Evolutionary conservation across 2,329 filamentous ascomycete species (phyloP), one percentile per base, ranked within the genome.

Genomic region (Leptographium radiaticola): DNA sequence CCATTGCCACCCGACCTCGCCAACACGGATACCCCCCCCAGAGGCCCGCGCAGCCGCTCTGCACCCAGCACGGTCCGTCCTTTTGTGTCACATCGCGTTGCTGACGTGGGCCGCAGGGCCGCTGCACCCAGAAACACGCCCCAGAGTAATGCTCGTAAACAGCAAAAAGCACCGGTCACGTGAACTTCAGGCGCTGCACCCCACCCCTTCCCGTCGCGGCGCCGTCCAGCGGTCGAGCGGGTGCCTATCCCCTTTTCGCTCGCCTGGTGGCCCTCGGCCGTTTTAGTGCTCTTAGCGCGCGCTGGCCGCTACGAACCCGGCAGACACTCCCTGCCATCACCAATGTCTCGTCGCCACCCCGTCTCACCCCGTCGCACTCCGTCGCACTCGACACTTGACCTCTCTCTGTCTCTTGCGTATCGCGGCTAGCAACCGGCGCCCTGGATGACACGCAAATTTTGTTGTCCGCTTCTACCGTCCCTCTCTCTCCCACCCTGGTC

Each of bases 241-340:
- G 56, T 56, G 53, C 56, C 56, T 53, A 57, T 55, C 52, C 57
- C 54, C 52, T 55, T 58, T 58, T 53, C 20, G 57, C 55, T 45
- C 45, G 48, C 42, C 44, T 49, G 39, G 49, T 40, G n/a, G 20
- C 16, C 51, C 49, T 39, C 18, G n/a, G 46, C 45, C 25, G 30
- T 15, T 52, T 55, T 49, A 52, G 53, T 40, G 52, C 45, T 31
- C 48, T 42, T 56, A 56, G 54, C 52, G 42, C 8, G 10, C 36
- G 20, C 30, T 18, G 47, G 31, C 34, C 39, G 40, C 40, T 30
- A 33, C 33, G 44, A 30, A 20, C 50, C 45, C 44, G 48, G 11
- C n/a, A 44, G 13, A 4, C 18, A n/a, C 20, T 25, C n/a, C 42
- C 42, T 44, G 42, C 18, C 18, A 18, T 18, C 42, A n/a, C n/a